A percentile compares a stretch with the other conserved stretches of the same genome.
Conservation (phyloP, 2,329 filamentous ascomycete genomes). For the Phaeosphaeriaceae sp. region DNA sequence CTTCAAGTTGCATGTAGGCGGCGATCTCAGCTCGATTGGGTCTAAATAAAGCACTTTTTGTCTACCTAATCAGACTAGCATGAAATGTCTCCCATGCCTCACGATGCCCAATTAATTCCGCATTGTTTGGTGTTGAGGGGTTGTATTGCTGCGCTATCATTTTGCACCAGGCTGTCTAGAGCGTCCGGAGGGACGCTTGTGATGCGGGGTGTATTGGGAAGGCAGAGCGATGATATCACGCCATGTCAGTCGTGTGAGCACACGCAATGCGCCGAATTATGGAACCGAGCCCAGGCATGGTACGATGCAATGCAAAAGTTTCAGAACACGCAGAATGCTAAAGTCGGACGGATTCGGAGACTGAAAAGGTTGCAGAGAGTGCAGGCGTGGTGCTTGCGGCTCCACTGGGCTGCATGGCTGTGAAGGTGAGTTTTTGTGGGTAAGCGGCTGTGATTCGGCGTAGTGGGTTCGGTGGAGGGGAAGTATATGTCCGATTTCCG, state of each 20-base stretch:
- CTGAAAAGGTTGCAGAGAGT: neutral
- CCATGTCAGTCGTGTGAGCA: conserved; percentile 13
- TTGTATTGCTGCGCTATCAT: no score
- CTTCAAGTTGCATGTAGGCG: no score
- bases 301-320: neutral
- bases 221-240: conserved; percentile 15
- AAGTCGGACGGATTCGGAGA: conserved; percentile 16
- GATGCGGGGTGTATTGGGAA: conserved; percentile 5
- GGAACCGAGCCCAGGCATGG: no score
- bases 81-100: no score
- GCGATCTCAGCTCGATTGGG: no score
- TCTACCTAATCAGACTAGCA: no score
- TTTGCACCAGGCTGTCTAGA: no score
- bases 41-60: no score
- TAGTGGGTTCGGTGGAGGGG: conserved; percentile 19
- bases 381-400: neutral
- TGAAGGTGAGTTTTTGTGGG: conserved; percentile 6
- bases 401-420: neutral
- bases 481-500: conserved; percentile 7
- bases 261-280: neutral
- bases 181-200: no score
- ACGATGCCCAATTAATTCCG: no score
- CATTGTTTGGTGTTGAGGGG: no score
- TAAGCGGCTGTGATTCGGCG: no score
- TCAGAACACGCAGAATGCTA: neutral